Evolutionary conservation across 768 basidiomycete species (phyloP).

Genomic region (Pulveroboletus ravenelii): DNA sequence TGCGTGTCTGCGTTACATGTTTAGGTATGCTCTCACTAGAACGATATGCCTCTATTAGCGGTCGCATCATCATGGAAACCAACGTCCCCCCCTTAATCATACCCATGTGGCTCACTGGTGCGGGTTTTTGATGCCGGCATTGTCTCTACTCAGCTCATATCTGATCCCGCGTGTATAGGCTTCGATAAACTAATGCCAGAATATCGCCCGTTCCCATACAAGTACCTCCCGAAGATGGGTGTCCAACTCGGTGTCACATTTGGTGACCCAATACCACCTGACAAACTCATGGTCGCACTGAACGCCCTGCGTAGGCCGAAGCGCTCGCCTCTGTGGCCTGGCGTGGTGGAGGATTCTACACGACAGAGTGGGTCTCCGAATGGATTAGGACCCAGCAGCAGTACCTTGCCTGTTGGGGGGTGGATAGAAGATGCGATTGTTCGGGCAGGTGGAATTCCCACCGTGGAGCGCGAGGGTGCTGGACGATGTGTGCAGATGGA

Average conservation of each 20-base stretch:
- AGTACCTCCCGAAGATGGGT: conserved; percentile 61
- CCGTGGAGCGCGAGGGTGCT: conserved; percentile 2
- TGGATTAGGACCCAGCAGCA: not conserved
- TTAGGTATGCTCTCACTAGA: not conserved
- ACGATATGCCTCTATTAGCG: conserved; percentile 40
- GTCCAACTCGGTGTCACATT: conserved; percentile 70
- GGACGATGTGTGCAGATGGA: conserved; percentile 28
- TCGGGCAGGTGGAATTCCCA: conserved; percentile 3
- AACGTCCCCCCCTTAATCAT: conserved; percentile 69
- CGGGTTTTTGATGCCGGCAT: conserved; percentile 2
- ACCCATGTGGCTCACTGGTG: conserved; percentile 91
- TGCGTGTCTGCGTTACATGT: conserved; percentile 40
- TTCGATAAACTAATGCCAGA: conserved; percentile 93
- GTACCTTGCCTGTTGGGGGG: not conserved
- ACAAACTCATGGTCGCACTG: conserved; percentile 31
- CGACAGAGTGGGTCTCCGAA: not conserved
- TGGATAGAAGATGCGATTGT: conserved; percentile 13
- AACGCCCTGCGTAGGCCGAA: conserved; percentile 1
- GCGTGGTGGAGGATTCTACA: not conserved
- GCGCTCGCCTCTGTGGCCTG: not conserved
- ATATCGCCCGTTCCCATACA: conserved; percentile 69
- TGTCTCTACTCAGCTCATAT: not conserved
- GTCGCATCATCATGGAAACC: conserved; percentile 75
- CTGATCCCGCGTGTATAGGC: conserved; percentile 33
- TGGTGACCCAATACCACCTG: conserved; percentile 62